Base-by-base conservation (phyloP, 1,284 basidiomycete species). In the Cryptococcus maquisensis region DNA sequence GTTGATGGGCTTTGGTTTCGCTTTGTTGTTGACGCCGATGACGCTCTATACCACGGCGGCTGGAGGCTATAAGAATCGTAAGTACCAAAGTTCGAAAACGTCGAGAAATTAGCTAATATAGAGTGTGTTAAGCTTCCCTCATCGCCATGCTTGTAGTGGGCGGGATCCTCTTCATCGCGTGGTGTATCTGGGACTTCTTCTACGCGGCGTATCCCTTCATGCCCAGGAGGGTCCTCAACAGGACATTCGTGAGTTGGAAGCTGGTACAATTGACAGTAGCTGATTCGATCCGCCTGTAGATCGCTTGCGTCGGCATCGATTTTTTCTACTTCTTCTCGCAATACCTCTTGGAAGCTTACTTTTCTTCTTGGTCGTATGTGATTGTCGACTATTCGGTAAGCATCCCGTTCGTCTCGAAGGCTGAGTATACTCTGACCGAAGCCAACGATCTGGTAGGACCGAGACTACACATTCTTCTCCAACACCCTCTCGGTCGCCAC, bases 71-170 rank as follows among this genome's bases (percentile, higher is more conserved):
- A 55, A 56, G 21, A 77, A 77, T 55, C 69, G n/a, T n/a, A n/a
- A n/a, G n/a, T n/a, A n/a, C n/a, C n/a, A n/a, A n/a, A n/a, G n/a
- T n/a, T n/a, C n/a, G n/a, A n/a, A n/a, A n/a, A n/a, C n/a, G n/a
- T n/a, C n/a, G n/a, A n/a, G n/a, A n/a, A n/a, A n/a, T n/a, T n/a
- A n/a, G n/a, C n/a, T n/a, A n/a, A n/a, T n/a, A n/a, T n/a, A n/a
- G n/a, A n/a, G n/a, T n/a, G n/a, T n/a, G n/a, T n/a, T n/a, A n/a
- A n/a, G n/a, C 69, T n/a, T 74, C 71, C 2, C 67, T 79, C 51
- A 78, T 79, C 54, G 75, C 77, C 52, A 73, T 79, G 70, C 65
- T 76, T 47, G 65, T 68, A 39, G 64, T 75, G 23, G 78, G 77
- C 24, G 72, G 67, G 3, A 48, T 75, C 21, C 57, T 74, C 38